Evolutionary conservation across 2,329 filamentous ascomycete species (phyloP), one percentile per base, ranked within the genome.

Genomic region (Cladosporium cucumerinum): DNA sequence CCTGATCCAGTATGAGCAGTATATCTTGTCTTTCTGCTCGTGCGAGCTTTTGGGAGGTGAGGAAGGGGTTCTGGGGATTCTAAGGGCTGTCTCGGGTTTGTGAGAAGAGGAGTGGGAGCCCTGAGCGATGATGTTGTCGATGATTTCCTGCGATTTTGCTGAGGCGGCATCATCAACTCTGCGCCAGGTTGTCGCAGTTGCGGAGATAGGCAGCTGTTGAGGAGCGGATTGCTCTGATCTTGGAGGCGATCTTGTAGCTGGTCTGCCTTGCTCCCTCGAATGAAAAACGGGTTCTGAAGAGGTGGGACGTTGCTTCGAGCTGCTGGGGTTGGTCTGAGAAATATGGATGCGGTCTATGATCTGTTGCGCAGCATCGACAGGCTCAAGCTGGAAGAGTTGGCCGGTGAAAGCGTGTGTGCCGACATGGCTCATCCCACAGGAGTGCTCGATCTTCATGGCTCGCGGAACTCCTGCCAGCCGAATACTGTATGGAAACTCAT

Each of bases 1-100:
- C 71, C 91, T 88, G 63, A 97, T 89, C 93, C 93, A 97, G 77
- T 94, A 92, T 65, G 92, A 91, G 78, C 93, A 97, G 77, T 90
- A 96, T 26, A 89, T 80, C 75, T 96, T 96, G 72, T 85, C 86
- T 6, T 78, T 76, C 5, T 72, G 73, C 12, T 80, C 76, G 21
- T 78, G 78, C 21, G 61, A 68, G 21, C 72, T 69, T 21, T 77
- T 78, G n/a, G 73, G 69, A 25, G 78, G 77, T 0, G 79, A 79
- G 2, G 78, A 76, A 5, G 75, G 70, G 12, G 71, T 68, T 3
- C 63, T 62, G 65, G 26, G 66, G 18, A 32, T 21, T 8, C 6
- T 54, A 18, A 32, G 3, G 6, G 26, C 30, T 21, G 51, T 21
- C 11, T 54, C 18, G 18, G 51, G 51, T 64, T 57, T 57, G 26